Conservation (phyloP, 176 grass and related monocot species). For the Rhynchospora tenuis region DNA sequence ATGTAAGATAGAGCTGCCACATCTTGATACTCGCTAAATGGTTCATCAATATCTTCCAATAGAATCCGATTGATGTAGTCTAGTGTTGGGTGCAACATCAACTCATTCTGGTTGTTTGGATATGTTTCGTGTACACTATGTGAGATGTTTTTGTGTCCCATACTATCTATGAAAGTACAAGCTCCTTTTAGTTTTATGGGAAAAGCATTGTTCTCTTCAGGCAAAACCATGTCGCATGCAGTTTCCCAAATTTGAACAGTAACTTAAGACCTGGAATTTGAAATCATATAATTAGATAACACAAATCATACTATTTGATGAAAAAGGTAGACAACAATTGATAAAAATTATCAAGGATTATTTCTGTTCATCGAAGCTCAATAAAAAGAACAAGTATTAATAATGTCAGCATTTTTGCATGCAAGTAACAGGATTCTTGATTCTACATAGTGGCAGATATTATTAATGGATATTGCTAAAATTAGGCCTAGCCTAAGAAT, state of each 20-base stretch:
- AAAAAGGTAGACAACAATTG: background rate
- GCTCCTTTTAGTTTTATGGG: background rate
- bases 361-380: background rate
- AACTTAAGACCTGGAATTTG: background rate
- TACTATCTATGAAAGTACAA: background rate
- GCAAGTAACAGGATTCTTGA: background rate
- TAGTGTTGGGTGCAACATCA: conserved; percentile 7
- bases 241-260: background rate
- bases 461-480: no score
- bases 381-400: background rate
- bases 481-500: no score
- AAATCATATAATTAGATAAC: background rate
- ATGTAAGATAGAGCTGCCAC: conserved; percentile 18
- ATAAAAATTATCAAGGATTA: background rate
- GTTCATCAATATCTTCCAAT: conserved; percentile 37
- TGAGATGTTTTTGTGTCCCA: background rate
- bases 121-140: background rate
- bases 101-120: background rate
- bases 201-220: background rate
- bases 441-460: no score
- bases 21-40: background rate
- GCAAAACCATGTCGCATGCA: background rate
- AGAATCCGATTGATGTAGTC: conserved; percentile 33
- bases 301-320: background rate
- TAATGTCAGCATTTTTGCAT: background rate